These are phyloP conservation scores for Talaromyces amestolkiae DNA, from an alignment of 2,329 filamentous ascomycete species.

Conservation along the genomic window DNA sequence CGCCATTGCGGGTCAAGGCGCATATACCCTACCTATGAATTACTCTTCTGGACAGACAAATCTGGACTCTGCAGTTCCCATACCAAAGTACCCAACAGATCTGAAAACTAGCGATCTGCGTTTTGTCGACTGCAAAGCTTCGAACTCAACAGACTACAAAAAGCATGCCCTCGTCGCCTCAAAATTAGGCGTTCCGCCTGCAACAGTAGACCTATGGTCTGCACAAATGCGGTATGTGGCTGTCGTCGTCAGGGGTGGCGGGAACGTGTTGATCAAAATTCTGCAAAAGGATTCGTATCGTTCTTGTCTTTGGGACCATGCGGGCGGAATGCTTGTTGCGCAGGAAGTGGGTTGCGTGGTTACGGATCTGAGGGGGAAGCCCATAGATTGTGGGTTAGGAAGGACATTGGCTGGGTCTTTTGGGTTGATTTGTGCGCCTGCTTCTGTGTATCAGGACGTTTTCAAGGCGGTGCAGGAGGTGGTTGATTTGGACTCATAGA, in stretches of 20 bases:
- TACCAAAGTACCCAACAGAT: neutral
- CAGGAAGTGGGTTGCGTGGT: constrained; percentile 52
- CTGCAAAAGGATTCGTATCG: constrained; percentile 44
- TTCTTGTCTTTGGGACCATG: constrained; percentile 57
- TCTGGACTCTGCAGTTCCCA: constrained; percentile 25
- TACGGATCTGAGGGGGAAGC: constrained; percentile 51
- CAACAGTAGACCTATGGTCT: constrained; percentile 51
- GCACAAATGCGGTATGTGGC: constrained; percentile 56
- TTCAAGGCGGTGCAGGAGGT: constrained; percentile 31
- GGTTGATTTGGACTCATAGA: constrained; percentile 2
- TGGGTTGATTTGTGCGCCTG: constrained; percentile 43
- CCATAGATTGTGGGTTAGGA: constrained; percentile 49
- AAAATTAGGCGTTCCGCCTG: constrained; percentile 44
- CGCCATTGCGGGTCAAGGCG: constrained; percentile 49
- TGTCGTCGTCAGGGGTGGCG: constrained; percentile 41
- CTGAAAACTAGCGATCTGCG: constrained; percentile 31
- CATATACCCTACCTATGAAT: constrained; percentile 40
- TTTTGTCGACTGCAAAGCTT: constrained; percentile 47
- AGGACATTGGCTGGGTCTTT: constrained; percentile 39
- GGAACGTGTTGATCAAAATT: constrained; percentile 51
- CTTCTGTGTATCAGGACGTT: constrained; percentile 34
- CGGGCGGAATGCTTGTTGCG: constrained; percentile 52
- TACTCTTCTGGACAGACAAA: constrained; percentile 17
- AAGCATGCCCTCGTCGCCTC: constrained; percentile 40
- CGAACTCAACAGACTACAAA: constrained; percentile 40